These are phyloP conservation scores for Hanseniaspora vineae DNA, from an alignment of 805 yeast genomes.

Conservation along the genomic window DNA sequence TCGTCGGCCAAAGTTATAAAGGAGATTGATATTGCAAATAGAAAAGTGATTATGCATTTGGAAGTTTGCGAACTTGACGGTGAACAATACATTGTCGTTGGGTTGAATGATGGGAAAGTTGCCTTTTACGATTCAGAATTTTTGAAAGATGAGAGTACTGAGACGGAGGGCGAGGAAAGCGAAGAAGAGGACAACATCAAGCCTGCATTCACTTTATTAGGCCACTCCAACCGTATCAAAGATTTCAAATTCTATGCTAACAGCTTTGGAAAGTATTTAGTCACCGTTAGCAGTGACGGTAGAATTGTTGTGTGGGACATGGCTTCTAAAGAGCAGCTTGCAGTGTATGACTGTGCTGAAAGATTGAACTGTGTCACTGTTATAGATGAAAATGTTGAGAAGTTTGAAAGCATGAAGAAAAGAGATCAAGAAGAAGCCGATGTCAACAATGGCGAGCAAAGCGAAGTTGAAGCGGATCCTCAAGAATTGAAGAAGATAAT, in stretches of 20 bases:
- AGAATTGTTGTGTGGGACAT: conserved; percentile 85
- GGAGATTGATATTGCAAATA: conserved; percentile 36
- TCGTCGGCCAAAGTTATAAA: conserved; percentile 43
- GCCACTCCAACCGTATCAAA: conserved; percentile 80
- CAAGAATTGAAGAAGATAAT: conserved; percentile 49
- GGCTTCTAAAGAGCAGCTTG: conserved; percentile 58
- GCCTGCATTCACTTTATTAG: conserved; percentile 51
- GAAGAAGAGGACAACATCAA: conserved; percentile 16
- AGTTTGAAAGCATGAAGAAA: conserved; percentile 54
- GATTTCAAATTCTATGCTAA: conserved; percentile 48
- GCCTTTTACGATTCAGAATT: conserved; percentile 36
- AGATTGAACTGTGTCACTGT: conserved; percentile 76
- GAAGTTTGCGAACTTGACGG: conserved; percentile 35
- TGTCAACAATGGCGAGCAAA: conserved; percentile 24
- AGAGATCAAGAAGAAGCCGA: conserved; percentile 39
- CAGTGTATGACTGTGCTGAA: conserved; percentile 84
- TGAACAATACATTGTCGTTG: conserved; percentile 47
- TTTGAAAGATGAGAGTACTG: conserved; percentile 15
- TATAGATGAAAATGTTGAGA: conserved; percentile 68
- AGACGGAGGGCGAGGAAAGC: conserved; percentile 21
- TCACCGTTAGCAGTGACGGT: conserved; percentile 88
- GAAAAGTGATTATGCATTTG: conserved; percentile 52
- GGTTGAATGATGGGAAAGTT: conserved; percentile 61
- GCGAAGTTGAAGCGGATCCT: conserved; percentile 67
- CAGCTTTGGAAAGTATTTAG: conserved; percentile 34